phyloP scores from a whole-genome alignment of 2,329 filamentous ascomycete genomes.

The Ilyonectria destructans region DNA sequence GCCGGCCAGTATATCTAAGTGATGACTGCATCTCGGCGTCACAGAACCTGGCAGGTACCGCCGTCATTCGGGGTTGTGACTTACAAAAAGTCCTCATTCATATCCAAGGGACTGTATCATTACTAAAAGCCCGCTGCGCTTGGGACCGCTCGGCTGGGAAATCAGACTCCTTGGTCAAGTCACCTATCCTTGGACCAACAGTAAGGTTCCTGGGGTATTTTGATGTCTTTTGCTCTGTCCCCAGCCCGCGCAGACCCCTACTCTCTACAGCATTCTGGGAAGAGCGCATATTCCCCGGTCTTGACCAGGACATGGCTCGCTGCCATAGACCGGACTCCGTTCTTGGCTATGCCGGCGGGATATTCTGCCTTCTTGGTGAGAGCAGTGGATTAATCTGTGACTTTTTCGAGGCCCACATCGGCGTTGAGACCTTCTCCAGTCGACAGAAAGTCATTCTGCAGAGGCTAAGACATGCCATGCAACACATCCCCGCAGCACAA shows the following conservation, averaged over 20 bases:
- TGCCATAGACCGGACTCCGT: neutral
- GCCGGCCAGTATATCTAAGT: neutral
- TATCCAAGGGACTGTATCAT: neutral
- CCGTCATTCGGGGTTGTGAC: neutral
- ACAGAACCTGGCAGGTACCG: neutral
- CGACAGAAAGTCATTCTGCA: neutral
- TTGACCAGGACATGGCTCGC: neutral
- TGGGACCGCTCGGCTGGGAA: neutral
- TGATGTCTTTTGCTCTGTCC: neutral
- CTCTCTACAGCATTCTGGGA: neutral
- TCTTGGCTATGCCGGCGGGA: neutral
- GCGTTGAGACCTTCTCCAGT: neutral
- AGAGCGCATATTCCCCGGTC: neutral
- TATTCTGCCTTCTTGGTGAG: neutral
- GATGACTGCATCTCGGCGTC: neutral
- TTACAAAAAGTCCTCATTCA: neutral
- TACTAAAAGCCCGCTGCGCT: neutral
- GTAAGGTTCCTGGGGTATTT: neutral
- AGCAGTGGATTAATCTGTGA: neutral
- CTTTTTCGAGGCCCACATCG: neutral
- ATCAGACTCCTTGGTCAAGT: neutral
- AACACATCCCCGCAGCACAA: neutral
- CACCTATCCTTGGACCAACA: neutral
- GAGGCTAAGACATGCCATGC: neutral
- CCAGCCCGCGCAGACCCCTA: neutral